A percentile compares a stretch with the other conserved stretches of the same genome.
phyloP scores from a whole-genome alignment of 371 early-diverging fungal species.

The Batrachochytrium dendrobatidis region DNA sequence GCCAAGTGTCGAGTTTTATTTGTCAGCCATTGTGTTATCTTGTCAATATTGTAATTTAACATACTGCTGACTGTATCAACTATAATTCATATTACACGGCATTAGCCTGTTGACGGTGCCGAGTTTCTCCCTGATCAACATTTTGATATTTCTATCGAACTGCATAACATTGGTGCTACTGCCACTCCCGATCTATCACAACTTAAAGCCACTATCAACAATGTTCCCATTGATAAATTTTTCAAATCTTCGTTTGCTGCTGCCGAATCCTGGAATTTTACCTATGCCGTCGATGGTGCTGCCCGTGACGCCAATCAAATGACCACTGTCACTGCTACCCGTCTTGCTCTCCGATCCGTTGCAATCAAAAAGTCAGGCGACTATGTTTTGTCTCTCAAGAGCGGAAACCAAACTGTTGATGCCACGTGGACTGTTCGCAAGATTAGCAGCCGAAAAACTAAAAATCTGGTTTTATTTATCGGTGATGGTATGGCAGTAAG shows the following conservation, averaged over 20 bases:
- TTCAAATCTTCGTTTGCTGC: constrained; percentile 7
- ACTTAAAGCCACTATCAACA: constrained; percentile 23
- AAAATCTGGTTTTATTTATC: constrained; percentile 66
- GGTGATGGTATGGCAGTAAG: constrained; percentile 58
- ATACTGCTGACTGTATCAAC: too few relatives aligned
- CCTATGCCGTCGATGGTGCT: constrained; percentile 42
- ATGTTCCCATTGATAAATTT: constrained; percentile 7
- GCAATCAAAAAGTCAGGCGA: constrained; percentile 44
- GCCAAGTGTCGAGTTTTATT: too few relatives aligned
- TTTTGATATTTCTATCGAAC: constrained; percentile 30
- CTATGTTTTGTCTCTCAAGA: too few relatives aligned
- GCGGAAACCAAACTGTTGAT: constrained; percentile 33
- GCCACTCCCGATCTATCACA: constrained; percentile 9
- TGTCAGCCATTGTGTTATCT: too few relatives aligned
- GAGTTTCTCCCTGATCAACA: constrained; percentile 25
- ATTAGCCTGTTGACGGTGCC: constrained; percentile 31
- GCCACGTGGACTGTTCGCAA: constrained; percentile 46
- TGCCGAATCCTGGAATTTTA: constrained; percentile 18
- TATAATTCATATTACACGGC: too few relatives aligned
- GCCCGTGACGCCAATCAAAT: constrained; percentile 31
- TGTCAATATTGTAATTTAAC: too few relatives aligned
- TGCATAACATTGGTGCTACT: constrained; percentile 17
- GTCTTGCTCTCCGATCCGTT: constrained; percentile 52
- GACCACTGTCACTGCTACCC: constrained; percentile 46
- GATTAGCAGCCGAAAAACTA: constrained; percentile 53